Evolutionary conservation across 768 basidiomycete genomes (phyloP).

Genomic region (Trametes elegans): DNA sequence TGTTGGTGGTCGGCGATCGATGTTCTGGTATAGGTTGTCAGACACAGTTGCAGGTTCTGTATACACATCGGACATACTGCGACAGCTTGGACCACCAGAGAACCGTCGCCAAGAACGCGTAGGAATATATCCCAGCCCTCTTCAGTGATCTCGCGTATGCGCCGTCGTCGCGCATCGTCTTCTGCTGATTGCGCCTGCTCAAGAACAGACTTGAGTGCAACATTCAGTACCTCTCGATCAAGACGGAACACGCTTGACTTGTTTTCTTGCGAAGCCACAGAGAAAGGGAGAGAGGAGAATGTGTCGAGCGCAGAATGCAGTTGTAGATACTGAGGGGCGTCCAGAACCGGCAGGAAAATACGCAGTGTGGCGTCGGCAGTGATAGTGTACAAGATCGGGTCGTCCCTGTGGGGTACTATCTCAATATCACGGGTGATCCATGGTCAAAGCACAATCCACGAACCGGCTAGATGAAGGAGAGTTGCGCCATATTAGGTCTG

Average conservation of each 20-base stretch:
- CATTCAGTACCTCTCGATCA: constrained; percentile 57
- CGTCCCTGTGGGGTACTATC: constrained; percentile 46
- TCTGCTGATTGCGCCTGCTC: constrained; percentile 28
- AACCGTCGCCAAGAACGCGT: constrained; percentile 68
- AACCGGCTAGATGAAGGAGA: constrained; percentile 65
- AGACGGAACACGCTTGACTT: constrained; percentile 65
- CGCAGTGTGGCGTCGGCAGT: constrained; percentile 81
- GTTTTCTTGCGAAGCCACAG: constrained; percentile 27
- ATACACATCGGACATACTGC: constrained; percentile 47
- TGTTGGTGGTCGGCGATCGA: constrained; percentile 86
- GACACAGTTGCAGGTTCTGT: not conserved
- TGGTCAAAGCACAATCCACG: no score
- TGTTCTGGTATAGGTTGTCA: constrained; percentile 57
- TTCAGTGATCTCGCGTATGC: constrained; percentile 60
- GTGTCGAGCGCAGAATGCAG: constrained; percentile 78
- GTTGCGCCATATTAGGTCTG: constrained; percentile 70
- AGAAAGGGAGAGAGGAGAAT: constrained; percentile 54
- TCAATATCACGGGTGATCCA: no score
- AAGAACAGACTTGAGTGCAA: constrained; percentile 44
- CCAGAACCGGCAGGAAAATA: constrained; percentile 85
- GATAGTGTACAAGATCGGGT: constrained; percentile 78
- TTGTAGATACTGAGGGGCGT: constrained; percentile 81
- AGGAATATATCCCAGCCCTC: constrained; percentile 82
- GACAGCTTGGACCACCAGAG: constrained; percentile 69
- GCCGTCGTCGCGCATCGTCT: constrained; percentile 47